Percentiles rank a stretch among this genome's conserved stretches.
Evolutionary conservation across 768 basidiomycete species (phyloP).

Genomic region (Hypholoma fasciculare): DNA sequence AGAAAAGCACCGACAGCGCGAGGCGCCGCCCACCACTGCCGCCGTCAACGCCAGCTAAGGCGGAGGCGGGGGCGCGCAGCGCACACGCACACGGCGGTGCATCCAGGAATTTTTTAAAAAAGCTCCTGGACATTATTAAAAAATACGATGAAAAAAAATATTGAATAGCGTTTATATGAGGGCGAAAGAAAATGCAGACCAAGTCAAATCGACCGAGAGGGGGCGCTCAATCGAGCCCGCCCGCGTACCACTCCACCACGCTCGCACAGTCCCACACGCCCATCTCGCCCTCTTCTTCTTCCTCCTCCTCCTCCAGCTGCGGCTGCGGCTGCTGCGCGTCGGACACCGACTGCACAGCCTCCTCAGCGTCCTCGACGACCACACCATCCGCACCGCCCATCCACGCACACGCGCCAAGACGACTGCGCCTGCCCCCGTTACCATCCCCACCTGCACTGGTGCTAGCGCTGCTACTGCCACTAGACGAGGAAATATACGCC

Average conservation of each 20-base stretch:
- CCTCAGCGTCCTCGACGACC: not conserved
- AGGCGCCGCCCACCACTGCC: too few relatives aligned
- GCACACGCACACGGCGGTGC: too few relatives aligned
- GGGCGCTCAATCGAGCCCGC: not conserved
- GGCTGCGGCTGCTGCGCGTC: too few relatives aligned
- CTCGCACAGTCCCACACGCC: constrained; percentile 5
- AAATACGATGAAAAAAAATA: too few relatives aligned
- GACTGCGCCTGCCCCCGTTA: not conserved
- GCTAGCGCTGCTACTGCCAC: not conserved
- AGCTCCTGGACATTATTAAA: too few relatives aligned
- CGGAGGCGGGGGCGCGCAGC: too few relatives aligned
- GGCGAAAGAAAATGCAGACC: not conserved
- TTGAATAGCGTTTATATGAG: not conserved
- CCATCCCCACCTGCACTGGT: not conserved
- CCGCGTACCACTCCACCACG: constrained; percentile 6
- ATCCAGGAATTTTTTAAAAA: too few relatives aligned
- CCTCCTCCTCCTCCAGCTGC: too few relatives aligned
- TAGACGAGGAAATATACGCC: too few relatives aligned
- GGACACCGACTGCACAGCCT: too few relatives aligned
- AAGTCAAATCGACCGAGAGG: not conserved
- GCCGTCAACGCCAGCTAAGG: too few relatives aligned
- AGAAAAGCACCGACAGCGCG: not conserved
- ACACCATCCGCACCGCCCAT: constrained; percentile 2
- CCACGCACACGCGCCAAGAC: constrained; percentile 2
- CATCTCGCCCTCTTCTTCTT: not conserved